Evolutionary conservation across 768 basidiomycete genomes (phyloP).

Genomic region (Rhodotorula graminis): DNA sequence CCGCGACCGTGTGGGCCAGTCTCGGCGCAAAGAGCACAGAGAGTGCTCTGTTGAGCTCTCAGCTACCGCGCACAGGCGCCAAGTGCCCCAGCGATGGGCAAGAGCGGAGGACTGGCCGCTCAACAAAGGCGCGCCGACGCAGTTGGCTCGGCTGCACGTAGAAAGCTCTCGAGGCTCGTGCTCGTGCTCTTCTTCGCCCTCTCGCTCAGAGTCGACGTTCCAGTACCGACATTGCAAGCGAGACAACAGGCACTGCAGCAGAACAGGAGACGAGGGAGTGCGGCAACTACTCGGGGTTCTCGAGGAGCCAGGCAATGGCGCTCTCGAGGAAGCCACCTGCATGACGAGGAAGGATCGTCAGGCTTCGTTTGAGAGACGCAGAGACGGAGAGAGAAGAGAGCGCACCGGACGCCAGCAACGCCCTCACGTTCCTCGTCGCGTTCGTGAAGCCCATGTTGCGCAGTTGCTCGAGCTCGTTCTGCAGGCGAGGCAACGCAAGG

Average conservation of each 20-base stretch:
- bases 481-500: neutral
- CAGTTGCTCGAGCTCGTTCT: constrained; percentile 63
- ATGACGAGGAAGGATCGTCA: neutral
- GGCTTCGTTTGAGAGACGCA: neutral
- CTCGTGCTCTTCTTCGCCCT: too few relatives aligned
- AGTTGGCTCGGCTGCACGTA: too few relatives aligned
- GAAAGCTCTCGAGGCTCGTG: too few relatives aligned
- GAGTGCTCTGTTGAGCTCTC: too few relatives aligned
- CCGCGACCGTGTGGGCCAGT: too few relatives aligned
- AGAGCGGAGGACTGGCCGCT: too few relatives aligned
- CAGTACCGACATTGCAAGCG: neutral
- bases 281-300: constrained; percentile 3
- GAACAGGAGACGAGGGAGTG: neutral
- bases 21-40: too few relatives aligned
- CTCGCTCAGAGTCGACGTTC: too few relatives aligned
- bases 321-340: constrained; percentile 12
- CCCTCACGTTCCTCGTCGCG: constrained; percentile 81
- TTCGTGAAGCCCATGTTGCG: constrained; percentile 93
- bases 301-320: constrained; percentile 12
- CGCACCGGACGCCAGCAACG: constrained; percentile 83
- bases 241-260: neutral
- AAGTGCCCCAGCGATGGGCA: too few relatives aligned
- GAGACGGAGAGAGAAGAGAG: constrained; percentile 51
- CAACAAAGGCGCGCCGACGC: too few relatives aligned
- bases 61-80: too few relatives aligned